A percentile compares a stretch with the other conserved stretches of the same genome.
Evolutionary conservation across 768 basidiomycete genomes (phyloP).

Genomic region (Boletus tylopilopsis): DNA sequence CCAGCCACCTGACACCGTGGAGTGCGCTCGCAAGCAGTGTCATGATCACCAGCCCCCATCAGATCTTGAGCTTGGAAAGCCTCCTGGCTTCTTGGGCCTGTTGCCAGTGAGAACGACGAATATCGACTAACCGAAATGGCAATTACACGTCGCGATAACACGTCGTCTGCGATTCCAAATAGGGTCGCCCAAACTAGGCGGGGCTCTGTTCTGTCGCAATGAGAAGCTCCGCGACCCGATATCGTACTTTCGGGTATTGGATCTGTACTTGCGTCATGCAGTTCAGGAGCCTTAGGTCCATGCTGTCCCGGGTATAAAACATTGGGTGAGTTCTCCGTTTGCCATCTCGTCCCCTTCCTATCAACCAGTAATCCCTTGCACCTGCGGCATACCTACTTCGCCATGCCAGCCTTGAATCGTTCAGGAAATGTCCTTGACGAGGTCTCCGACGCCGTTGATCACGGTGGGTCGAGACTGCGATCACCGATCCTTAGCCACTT

Average conservation of each 20-base stretch:
- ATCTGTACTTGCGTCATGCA: constrained; percentile 11
- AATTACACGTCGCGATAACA: constrained; percentile 15
- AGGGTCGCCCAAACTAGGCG: constrained; percentile 6
- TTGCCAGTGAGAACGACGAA: constrained; percentile 5
- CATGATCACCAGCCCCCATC: constrained; percentile 17
- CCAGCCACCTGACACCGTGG: constrained; percentile 10
- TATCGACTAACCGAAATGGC: constrained; percentile 5
- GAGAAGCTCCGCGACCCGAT: constrained; percentile 20
- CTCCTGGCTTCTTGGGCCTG: background rate
- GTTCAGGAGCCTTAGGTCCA: constrained; percentile 6
- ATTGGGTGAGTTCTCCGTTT: background rate
- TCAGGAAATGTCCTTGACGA: constrained; percentile 37
- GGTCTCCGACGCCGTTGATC: constrained; percentile 47
- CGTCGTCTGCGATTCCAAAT: constrained; percentile 15
- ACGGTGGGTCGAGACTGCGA: constrained; percentile 33
- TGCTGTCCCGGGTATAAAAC: constrained; percentile 20
- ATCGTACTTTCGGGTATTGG: constrained; percentile 13
- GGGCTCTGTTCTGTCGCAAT: constrained; percentile 13
- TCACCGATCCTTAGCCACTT: background rate
- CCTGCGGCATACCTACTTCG: background rate
- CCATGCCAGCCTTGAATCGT: constrained; percentile 26
- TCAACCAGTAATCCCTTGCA: background rate
- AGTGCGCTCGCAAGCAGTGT: constrained; percentile 5
- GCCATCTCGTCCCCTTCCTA: background rate
- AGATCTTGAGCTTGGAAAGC: constrained; percentile 13